Conservation (phyloP, 345 rosid genomes). For the Populus euphratica region DNA sequence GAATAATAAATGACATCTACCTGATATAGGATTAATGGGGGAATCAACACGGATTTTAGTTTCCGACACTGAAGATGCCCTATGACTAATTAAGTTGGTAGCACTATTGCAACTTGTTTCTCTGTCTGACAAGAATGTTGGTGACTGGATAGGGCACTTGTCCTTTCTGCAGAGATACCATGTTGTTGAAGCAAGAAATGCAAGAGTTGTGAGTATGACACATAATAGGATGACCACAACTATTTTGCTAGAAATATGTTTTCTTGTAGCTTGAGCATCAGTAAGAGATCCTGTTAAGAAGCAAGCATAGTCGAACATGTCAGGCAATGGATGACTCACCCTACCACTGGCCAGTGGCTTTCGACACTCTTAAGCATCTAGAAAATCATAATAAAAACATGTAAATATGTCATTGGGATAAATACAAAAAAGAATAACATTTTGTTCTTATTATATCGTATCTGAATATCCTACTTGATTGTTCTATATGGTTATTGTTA, state of each 20-base stretch:
- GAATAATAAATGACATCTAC: slow-evolving; percentile 24
- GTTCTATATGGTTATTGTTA: not conserved
- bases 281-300: slow-evolving; percentile 47
- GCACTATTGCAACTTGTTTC: slow-evolving; percentile 76
- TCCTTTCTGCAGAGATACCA: slow-evolving; percentile 56
- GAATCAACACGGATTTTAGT: slow-evolving; percentile 35
- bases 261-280: slow-evolving; percentile 35
- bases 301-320: slow-evolving; percentile 14
- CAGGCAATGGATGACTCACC: slow-evolving; percentile 15
- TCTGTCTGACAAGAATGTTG: slow-evolving; percentile 59
- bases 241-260: slow-evolving; percentile 48
- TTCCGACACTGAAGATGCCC: slow-evolving; percentile 44
- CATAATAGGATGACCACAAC: slow-evolving; percentile 56
- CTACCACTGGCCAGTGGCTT: not conserved
- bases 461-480: not conserved
- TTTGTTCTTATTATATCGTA: not conserved
- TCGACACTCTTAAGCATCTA: not conserved
- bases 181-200: slow-evolving; percentile 56
- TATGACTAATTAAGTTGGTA: slow-evolving; percentile 61
- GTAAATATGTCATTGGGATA: not conserved
- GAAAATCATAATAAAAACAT: not conserved
- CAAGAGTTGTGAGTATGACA: slow-evolving; percentile 58
- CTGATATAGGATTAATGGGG: slow-evolving; percentile 35
- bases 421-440: not conserved
- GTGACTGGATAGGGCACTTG: slow-evolving; percentile 37